Conservation (phyloP, 2,329 filamentous ascomycete genomes). For the Xylaria sp. region DNA sequence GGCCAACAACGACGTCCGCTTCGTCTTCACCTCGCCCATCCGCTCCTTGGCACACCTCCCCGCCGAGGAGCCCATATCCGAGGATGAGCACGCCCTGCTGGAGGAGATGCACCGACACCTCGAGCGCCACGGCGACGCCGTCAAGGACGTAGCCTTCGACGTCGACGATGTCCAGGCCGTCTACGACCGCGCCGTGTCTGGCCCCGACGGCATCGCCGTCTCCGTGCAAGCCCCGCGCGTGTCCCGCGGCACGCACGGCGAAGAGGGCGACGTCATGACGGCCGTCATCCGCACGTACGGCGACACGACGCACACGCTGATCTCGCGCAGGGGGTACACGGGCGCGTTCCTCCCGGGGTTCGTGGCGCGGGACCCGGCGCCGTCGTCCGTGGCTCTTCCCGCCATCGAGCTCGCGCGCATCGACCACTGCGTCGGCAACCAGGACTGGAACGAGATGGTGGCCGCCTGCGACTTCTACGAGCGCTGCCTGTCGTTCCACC, state of each 20-base stretch:
- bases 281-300: slow-evolving; percentile 93
- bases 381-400: slow-evolving; percentile 64
- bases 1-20: slow-evolving; percentile 78
- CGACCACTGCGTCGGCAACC: slow-evolving; percentile 98
- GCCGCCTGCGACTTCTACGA: slow-evolving; percentile 80
- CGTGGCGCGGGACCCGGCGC: slow-evolving; percentile 62
- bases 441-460: slow-evolving; percentile 91
- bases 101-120: slow-evolving; percentile 84
- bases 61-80: slow-evolving; percentile 69
- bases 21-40: slow-evolving; percentile 85
- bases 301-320: slow-evolving; percentile 92
- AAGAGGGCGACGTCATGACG: slow-evolving; percentile 73
- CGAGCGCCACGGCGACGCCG: slow-evolving; percentile 89
- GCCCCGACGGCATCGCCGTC: slow-evolving; percentile 61
- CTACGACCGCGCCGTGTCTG: slow-evolving; percentile 76
- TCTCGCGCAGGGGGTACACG: slow-evolving; percentile 76
- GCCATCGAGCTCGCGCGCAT: slow-evolving; percentile 76
- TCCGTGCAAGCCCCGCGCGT: slow-evolving; percentile 70
- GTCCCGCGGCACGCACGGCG: slow-evolving; percentile 61
- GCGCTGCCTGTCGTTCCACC: slow-evolving; percentile 88
- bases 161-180: slow-evolving; percentile 89
- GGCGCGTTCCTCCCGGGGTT: slow-evolving; percentile 89
- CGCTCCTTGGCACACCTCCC: slow-evolving; percentile 68
- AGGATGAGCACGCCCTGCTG: slow-evolving; percentile 73
- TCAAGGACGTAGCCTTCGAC: slow-evolving; percentile 95